Conservation (phyloP, 495 filamentous ascomycete genomes). For the Podospora pseudocomata region DNA sequence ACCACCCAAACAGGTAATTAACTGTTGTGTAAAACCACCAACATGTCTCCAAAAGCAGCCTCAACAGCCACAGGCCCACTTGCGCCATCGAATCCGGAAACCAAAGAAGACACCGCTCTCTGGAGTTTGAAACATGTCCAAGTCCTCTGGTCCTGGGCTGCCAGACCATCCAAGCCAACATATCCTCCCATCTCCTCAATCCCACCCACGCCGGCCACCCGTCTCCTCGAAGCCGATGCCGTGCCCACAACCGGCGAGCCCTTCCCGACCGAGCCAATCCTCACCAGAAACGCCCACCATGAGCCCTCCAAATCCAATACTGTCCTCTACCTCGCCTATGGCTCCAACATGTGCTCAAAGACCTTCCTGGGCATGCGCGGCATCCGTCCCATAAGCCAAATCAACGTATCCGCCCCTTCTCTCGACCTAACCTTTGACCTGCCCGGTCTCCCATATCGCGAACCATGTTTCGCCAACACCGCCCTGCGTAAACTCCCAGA, state of each 20-base stretch:
- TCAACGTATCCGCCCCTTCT: constrained; percentile 75
- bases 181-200: constrained; percentile 26
- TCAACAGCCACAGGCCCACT: not conserved
- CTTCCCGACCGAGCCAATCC: constrained; percentile 28
- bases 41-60: not conserved
- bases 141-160: constrained; percentile 17
- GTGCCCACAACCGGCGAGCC: constrained; percentile 14
- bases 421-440: constrained; percentile 80
- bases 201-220: constrained; percentile 22
- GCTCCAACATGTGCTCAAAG: constrained; percentile 75
- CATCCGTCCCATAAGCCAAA: constrained; percentile 71
- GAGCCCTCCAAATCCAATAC: constrained; percentile 38
- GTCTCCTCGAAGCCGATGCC: constrained; percentile 33
- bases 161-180: constrained; percentile 3
- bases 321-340: constrained; percentile 90
- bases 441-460: constrained; percentile 76
- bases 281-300: constrained; percentile 13
- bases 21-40: not conserved
- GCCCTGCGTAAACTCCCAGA: constrained; percentile 49
- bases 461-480: constrained; percentile 91
- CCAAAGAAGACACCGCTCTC: constrained; percentile 18
- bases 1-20: not conserved
- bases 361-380: constrained; percentile 73
- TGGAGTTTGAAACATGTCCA: constrained; percentile 19
- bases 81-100: constrained; percentile 2